Evolutionary conservation across 1,284 basidiomycete genomes (phyloP).

Genomic region (Ceratobasidium sp.): DNA sequence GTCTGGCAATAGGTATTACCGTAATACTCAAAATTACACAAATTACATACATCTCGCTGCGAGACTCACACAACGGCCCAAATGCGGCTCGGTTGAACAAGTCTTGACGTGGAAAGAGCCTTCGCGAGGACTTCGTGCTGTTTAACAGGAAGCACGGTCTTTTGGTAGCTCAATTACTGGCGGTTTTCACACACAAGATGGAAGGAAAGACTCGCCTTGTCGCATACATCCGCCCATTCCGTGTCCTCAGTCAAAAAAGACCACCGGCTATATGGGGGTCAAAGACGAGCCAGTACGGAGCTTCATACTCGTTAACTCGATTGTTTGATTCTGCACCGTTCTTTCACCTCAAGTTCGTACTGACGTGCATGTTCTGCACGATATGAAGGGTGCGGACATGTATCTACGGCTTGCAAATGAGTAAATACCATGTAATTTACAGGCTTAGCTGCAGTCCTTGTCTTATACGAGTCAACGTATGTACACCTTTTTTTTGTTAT

Average conservation of each 20-base stretch:
- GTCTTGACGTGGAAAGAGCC: neutral
- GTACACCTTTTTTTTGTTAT: no score
- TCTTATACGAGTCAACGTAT: no score
- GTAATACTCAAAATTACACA: neutral
- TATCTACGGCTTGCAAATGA: neutral
- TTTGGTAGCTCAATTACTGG: neutral
- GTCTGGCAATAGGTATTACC: no score
- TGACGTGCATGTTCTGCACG: neutral
- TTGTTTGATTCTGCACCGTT: constrained; percentile 6
- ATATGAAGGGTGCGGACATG: neutral
- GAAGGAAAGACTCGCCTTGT: neutral
- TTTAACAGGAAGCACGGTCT: neutral
- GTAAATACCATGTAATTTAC: no score
- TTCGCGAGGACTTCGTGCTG: neutral
- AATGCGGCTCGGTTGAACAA: neutral
- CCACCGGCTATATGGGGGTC: constrained; percentile 6
- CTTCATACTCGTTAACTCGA: constrained; percentile 17
- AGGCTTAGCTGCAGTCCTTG: no score
- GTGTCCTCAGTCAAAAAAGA: neutral
- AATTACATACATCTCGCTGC: neutral
- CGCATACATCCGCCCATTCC: neutral
- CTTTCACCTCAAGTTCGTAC: neutral
- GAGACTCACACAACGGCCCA: neutral
- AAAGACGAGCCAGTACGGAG: neutral
- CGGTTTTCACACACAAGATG: neutral